Evolutionary conservation across 352 stramenopile genomes (phyloP), one percentile per base, ranked within the genome.

Genomic region (Globisporangium nagaii): DNA sequence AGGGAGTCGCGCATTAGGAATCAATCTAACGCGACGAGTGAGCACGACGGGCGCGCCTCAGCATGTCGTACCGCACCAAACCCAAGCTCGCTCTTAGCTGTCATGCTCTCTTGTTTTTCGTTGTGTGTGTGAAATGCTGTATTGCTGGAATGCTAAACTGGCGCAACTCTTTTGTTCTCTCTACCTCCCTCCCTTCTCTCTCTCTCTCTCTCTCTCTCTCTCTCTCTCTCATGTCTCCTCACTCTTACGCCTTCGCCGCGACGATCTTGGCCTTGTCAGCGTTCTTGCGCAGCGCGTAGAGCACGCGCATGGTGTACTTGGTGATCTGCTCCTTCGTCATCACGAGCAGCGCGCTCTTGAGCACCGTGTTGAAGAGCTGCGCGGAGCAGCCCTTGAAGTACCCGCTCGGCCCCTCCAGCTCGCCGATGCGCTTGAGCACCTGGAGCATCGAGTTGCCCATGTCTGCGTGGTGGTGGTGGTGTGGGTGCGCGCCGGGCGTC

Each of bases 261-360:
- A 62, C 35, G 28, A 19, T 52, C n/a, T 58, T 53, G 17, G 36
- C 34, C 22, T 36, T 27, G 13, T 43, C 51, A 34, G 57, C 54
- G 56, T 74, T 61, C 53, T 71, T 78, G 36, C 70, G 74, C 59
- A 90, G 68, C 52, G 73, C 40, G 65, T 84, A 88, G 10, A 91
- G 68, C 55, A 88, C 59, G 36, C 75, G 76, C 70, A 90, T 83
- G 5, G 81, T 88, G 63, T 85, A 73, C 63, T 73, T 79, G 43
- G 74, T 80, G 60, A 91, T 91, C 58, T 92, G 75, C 61, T 92
- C 81, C 63, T 92, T 90, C 24, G 79, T 90, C 81, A 92, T 92
- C 19, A 92, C 70, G 52, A 92, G 53, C 52, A 92, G 56, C 46
- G 81, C 81, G 58, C 81, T 92, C 64, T 92, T 92, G 40, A 92